Percentiles rank a stretch among this genome's conserved stretches.
Evolutionary conservation across 1,284 basidiomycete genomes (phyloP).

Genomic region (Tylopilus sp.): DNA sequence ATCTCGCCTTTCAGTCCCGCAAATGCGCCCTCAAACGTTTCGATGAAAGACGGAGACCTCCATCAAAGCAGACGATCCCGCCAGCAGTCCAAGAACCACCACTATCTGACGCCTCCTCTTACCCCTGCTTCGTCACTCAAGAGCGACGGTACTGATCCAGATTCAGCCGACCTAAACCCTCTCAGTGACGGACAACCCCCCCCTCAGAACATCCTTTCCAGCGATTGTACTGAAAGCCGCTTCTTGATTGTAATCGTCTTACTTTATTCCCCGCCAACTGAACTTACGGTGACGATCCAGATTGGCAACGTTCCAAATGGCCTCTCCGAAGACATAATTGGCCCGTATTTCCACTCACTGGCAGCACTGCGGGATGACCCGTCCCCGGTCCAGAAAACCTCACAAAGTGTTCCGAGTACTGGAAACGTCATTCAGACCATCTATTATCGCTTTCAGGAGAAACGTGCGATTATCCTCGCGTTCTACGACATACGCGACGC

Average conservation of each 20-base stretch:
- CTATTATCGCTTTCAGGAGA: conserved; percentile 44
- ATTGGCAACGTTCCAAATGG: conserved; percentile 35
- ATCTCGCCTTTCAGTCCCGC: conserved; percentile 13
- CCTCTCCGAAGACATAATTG: conserved; percentile 36
- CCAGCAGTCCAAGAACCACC: conserved; percentile 32
- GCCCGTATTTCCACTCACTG: conserved; percentile 29
- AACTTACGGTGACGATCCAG: conserved; percentile 25
- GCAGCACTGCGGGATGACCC: conserved; percentile 18
- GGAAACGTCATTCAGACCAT: conserved; percentile 46
- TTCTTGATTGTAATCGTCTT: conserved; percentile 41
- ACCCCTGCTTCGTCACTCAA: conserved; percentile 51
- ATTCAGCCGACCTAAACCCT: conserved; percentile 23
- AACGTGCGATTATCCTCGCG: conserved; percentile 53
- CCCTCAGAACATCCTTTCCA: conserved; percentile 8
- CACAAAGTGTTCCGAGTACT: conserved; percentile 10
- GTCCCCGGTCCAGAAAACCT: conserved; percentile 6
- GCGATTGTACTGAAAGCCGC: conserved; percentile 34
- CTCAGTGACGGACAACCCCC: conserved; percentile 10
- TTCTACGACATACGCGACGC: conserved; percentile 62
- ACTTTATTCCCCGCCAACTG: background rate
- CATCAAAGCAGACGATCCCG: conserved; percentile 20
- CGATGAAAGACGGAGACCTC: conserved; percentile 21
- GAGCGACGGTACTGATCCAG: conserved; percentile 38
- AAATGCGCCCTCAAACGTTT: conserved; percentile 9
- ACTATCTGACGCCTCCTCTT: conserved; percentile 52